These are phyloP conservation scores for Claviceps sp. DNA, from an alignment of 2,329 filamentous ascomycete species.

Conservation along the genomic window DNA sequence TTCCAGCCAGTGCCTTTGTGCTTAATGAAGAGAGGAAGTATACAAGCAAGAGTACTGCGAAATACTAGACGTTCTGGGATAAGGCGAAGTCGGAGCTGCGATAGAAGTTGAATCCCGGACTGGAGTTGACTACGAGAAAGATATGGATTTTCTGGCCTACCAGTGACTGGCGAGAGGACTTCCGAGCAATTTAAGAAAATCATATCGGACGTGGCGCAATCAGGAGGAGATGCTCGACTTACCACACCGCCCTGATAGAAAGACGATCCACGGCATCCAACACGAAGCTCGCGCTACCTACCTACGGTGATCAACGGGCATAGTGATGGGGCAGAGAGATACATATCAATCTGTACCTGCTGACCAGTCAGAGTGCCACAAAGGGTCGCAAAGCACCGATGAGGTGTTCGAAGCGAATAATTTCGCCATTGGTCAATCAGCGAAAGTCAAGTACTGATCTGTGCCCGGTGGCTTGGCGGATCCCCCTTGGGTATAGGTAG, in stretches of 20 bases:
- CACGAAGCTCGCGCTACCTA: background rate
- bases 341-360: background rate
- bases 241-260: slow-evolving; percentile 2
- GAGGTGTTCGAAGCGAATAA: slow-evolving; percentile 6
- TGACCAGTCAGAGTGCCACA: slow-evolving; percentile 5
- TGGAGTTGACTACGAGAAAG: background rate
- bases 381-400: slow-evolving; percentile 2
- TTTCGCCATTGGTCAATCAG: slow-evolving; percentile 10
- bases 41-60: background rate
- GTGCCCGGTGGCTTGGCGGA: slow-evolving; percentile 4
- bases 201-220: background rate
- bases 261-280: background rate
- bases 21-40: background rate
- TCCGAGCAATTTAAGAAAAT: background rate
- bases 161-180: background rate
- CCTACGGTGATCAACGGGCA: background rate
- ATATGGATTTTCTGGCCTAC: background rate
- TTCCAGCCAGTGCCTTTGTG: background rate
- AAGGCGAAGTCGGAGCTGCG: background rate
- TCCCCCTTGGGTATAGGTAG: background rate
- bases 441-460: slow-evolving; percentile 2
- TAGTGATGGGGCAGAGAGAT: background rate
- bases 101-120: background rate
- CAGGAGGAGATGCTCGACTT: background rate
- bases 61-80: background rate